phyloP scores from a whole-genome alignment of 108 stramenopile species.

The Cylindrotheca closterium region DNA sequence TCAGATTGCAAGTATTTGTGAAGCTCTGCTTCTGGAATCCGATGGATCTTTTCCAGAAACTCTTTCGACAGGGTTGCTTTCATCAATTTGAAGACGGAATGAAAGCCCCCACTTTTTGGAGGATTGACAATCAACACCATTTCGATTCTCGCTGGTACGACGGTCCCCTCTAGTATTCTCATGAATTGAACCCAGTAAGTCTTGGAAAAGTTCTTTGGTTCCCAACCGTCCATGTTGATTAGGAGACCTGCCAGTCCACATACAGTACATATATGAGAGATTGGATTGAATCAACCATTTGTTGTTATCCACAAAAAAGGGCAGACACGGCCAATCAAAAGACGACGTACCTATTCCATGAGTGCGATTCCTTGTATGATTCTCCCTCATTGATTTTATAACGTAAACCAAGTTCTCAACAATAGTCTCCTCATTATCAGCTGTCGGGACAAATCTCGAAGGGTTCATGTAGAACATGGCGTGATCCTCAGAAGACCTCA shows the following conservation, averaged over 20 bases:
- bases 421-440: constrained; percentile 35
- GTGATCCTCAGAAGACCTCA: constrained; percentile 39
- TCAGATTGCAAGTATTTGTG: constrained; percentile 14
- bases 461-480: constrained; percentile 59
- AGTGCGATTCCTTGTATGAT: constrained; percentile 22
- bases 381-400: constrained; percentile 37
- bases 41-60: constrained; percentile 40
- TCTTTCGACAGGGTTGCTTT: constrained; percentile 42
- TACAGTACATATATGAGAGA: too few relatives aligned
- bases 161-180: constrained; percentile 42
- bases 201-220: constrained; percentile 44
- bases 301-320: too few relatives aligned
- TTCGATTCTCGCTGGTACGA: constrained; percentile 38
- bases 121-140: constrained; percentile 59
- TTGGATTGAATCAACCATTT: too few relatives aligned
- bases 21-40: constrained; percentile 30
- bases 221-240: constrained; percentile 57
- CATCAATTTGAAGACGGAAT: constrained; percentile 41
- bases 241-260: too few relatives aligned
- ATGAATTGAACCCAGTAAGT: constrained; percentile 51
- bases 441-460: constrained; percentile 42
- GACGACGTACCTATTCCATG: constrained; percentile 66
- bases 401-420: constrained; percentile 52
- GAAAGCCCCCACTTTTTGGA: constrained; percentile 44
- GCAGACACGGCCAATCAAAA: too few relatives aligned